Base-by-base conservation (phyloP, 2,329 filamentous ascomycete genomes). In the Pseudogymnoascus sp. region DNA sequence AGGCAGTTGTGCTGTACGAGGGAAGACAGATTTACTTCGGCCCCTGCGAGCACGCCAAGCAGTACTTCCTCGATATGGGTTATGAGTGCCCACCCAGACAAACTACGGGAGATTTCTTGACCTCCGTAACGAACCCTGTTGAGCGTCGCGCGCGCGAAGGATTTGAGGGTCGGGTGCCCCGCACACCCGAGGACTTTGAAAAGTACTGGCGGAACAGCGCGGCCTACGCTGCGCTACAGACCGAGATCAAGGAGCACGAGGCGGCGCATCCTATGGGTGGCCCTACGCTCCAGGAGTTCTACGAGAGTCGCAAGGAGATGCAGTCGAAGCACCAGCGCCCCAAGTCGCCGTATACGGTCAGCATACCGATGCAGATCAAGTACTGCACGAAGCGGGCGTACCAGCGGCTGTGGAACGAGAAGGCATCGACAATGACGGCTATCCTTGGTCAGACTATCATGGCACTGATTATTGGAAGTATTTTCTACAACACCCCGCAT, bases 311-410 rank as follows among this genome's bases (percentile, higher is more conserved):
- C 38, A 68, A 69, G 36, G 66, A 61, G 9, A 70, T 69, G 67
- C 68, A 72, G 63, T 81, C 84, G 65, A 81, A 78, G 69, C 70
- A 75, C 28, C 80, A 82, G 70, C 87, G 90, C 2, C 73, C 80
- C 57, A 84, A 84, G 72, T 95, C 90, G 1, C 90, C 92, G 0
- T 96, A 87, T 73, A 95, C 90, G 1, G 77, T 96, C 36, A 92
- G 89, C 0, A 89, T 87, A 66, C 58, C 63, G 2, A 86, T 92
- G 73, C 92, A 97, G 73, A 74, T 96, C 64, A 72, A 80, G 62
- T 83, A 96, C 14, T 96, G 91, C 72, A 78, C 95, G 58, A 86
- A 85, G 79, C 87, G 92, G 69, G 90, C 89, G 8, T 93, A 87
- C 77, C 83, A 84, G 69, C 85, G 63, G 35, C 90, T 62, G 77